Evolutionary conservation across 192 early-diverging fungal genomes (phyloP), one percentile per base, ranked within the genome.

Genomic region (Thamnidium elegans): DNA sequence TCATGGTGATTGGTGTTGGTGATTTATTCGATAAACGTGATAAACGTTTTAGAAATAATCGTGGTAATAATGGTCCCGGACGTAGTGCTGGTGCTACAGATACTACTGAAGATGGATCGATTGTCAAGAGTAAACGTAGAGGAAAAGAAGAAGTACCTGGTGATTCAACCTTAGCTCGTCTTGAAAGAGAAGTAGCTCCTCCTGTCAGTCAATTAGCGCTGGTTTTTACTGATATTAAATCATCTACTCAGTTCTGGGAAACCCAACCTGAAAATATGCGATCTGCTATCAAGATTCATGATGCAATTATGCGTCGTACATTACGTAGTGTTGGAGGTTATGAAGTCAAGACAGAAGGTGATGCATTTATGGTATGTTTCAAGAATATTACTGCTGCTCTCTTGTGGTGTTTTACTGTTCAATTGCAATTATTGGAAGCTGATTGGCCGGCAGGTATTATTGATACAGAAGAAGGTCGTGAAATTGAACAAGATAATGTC

Each of bases 291-390:
- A 90, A 92, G 72, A 83, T 89, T 14, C 94, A 96, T 73, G 91
- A 94, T 63, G 62, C 75, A 42, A 81, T 90, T 5, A 93, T 96
- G 91, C 82, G 94, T 15, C 84, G 90, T 48, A 81, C 88, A 52
- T 74, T 96, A 42, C 86, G 90, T 44, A 84, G 84, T 39, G 88
- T 89, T 48, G 91, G 93, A 34, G 94, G 94, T 42, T 96, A 96
- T 65, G 94, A 96, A 69, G 94, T 96, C 50, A 96, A 96, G 67
- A 96, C 92, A 3, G 94, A 96, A 78, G 94, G 94, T 56, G 94
- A 96, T 65, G 92, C 92, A 14, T 91, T 96, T 64, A 96, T 96
- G 90, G 91, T 92, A 9, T 89, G 86, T 52, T 96, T 96, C 69
- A 87, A 90, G 7, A 90, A 88, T 30, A 86, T 94, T 1, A 79